Evolutionary conservation across 2,329 filamentous ascomycete species (phyloP), one percentile per base, ranked within the genome.

Genomic region (Aspergillus caelatus): DNA sequence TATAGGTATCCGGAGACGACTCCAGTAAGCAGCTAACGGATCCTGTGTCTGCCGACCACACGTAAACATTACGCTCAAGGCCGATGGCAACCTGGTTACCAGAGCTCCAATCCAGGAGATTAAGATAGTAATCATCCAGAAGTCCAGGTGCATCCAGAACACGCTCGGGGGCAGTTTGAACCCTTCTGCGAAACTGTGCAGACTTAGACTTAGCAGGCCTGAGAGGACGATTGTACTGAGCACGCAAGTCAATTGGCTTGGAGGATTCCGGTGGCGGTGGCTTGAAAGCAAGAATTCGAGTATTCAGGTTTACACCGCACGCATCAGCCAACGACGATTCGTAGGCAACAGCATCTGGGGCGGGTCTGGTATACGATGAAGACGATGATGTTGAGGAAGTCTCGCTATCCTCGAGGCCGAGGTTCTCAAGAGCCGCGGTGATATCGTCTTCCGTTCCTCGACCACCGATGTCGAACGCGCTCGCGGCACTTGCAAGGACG

Each of bases 111-210:
- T 99, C 95, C 30, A 99, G 88, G 45, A 99, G 86, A 84, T 99
- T 99, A 72, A 99, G 91, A 79, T 99, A 99, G 86, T 98, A 99
- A 82, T 99, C 95, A 74, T 99, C 95, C 65, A 98, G 91, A 59
- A 99, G 88, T 61, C 94, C 95, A 7, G 95, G 95, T 5, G 95
- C 95, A 80, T 99, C 95, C 30, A 99, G 88, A 16, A 99, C 95
- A 68, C 95, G 92, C 81, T 99, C 95, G 12, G 95, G 95, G 14
- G 94, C 93, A 9, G 95, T 97, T 59, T 95, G 91, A 64, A 99
- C 93, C 72, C 94, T 92, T 67, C 95, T 91, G 68, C 94, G 90
- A 80, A 93, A 93, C 79, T 97, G 93, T 36, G 94, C 92, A 56
- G 92, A 90, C 73, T 86, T 85, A 28, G 90, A 84, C 66, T 84